Evolutionary conservation across 352 stramenopile genomes (phyloP), one percentile per base, ranked within the genome.

Genomic region (Blastocystis sp.): DNA sequence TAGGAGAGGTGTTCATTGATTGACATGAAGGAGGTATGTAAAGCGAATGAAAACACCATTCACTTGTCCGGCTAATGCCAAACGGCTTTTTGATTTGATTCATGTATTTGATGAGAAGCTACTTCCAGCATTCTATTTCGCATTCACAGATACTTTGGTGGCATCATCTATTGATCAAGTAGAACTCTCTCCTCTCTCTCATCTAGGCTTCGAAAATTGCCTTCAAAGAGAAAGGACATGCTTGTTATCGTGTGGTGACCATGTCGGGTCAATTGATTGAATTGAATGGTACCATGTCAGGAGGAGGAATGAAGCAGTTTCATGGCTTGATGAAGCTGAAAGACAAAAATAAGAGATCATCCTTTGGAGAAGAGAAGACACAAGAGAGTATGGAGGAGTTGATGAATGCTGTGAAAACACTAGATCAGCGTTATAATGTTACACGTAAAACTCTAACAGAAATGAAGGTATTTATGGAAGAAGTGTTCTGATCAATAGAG

Each of bases 241-340:
- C 70, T 44, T 24, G 48, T 78, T 35, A 96, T 92, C 94, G 97
- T 79, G 96, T 99, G 19, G 97, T 99, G n/a, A 99, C 97, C 1
- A 80, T 97, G 0, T 94, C 97, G 77, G 97, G 97, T 6, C 94
- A 99, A 89, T 90, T 99, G 0, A 98, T 99, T 51, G 97, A 99
- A 70, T 96, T 95, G 54, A 97, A 94, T n/a, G 97, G 97, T 73
- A 97, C 97, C 6, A 99, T 99, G 97, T 96, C 95, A 3, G 97
- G 97, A 77, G 97, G 97, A 91, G 97, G 97, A 30, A 98, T 96
- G 94, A 92, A 13, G 95, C 92, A 51, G 93, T 92, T n/a, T 56
- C 80, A 56, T 40, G 80, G 60, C 40, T n/a, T 22, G 22, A 89
- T 79, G 62, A 51, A 68, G 2, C 33, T 89, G 68, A 51, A 48